Evolutionary conservation across 371 early-diverging fungal genomes (phyloP).

Genomic region (Zopfochytrium polystomum): DNA sequence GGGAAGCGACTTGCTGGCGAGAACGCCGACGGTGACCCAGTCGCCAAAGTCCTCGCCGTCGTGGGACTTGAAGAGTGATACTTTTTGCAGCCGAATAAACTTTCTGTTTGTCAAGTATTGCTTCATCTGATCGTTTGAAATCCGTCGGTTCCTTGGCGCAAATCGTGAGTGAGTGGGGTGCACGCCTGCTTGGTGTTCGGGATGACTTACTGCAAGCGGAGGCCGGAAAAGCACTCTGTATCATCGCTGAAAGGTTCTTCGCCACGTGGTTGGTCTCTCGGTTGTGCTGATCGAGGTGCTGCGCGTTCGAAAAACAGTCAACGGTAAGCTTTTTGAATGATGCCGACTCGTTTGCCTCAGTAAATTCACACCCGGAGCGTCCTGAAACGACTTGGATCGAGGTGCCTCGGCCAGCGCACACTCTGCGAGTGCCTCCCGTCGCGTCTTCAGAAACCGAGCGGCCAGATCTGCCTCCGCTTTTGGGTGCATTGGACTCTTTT

Average conservation of each 20-base stretch:
- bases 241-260: neutral
- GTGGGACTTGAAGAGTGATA: conserved; percentile 2
- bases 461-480: too few relatives aligned
- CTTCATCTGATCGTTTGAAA: neutral
- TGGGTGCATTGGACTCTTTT: too few relatives aligned
- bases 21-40: conserved; percentile 48
- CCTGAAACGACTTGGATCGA: too few relatives aligned
- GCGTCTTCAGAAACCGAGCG: too few relatives aligned
- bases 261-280: neutral
- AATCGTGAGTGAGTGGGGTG: neutral
- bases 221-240: conserved; percentile 15
- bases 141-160: conserved; percentile 6
- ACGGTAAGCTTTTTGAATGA: neutral
- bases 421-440: too few relatives aligned
- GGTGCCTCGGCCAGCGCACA: too few relatives aligned
- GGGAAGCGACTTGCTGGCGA: conserved; percentile 24
- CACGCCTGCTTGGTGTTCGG: neutral
- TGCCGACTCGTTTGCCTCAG: too few relatives aligned
- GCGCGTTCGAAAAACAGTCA: neutral
- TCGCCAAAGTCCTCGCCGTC: conserved; percentile 36
- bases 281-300: conserved; percentile 3
- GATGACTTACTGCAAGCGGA: conserved; percentile 2
- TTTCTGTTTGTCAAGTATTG: too few relatives aligned
- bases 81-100: neutral
- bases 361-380: too few relatives aligned